These are phyloP conservation scores for Gossypium stocksii DNA, from an alignment of 345 rosid genomes.

Conservation along the genomic window DNA sequence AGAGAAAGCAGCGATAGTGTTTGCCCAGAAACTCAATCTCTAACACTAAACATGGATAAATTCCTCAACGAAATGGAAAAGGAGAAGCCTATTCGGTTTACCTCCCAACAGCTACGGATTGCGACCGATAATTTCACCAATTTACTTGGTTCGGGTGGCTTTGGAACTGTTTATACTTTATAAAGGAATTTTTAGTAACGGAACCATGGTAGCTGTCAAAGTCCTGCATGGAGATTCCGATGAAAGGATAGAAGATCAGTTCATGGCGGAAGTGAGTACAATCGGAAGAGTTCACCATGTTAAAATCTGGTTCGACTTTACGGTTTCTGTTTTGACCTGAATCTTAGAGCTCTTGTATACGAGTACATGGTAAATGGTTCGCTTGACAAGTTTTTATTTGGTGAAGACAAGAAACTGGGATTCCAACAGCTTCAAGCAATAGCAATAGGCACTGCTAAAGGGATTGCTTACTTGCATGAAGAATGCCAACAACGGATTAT, in stretches of 20 bases:
- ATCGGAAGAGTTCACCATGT: conserved; percentile 39
- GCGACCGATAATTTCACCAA: conserved; percentile 16
- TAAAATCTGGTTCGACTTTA: conserved; percentile 33
- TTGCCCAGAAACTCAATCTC: background rate
- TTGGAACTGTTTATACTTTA: conserved; percentile 17
- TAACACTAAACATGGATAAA: conserved; percentile 4
- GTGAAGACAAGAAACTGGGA: conserved; percentile 30
- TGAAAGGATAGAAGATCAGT: conserved; percentile 49
- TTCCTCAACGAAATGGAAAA: conserved; percentile 17
- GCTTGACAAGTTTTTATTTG: conserved; percentile 42
- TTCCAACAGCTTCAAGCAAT: conserved; percentile 48
- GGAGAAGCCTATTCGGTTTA: conserved; percentile 19
- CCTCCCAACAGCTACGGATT: conserved; percentile 15
- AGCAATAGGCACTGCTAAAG: conserved; percentile 50
- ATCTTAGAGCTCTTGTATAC: conserved; percentile 27
- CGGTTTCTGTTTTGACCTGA: conserved; percentile 33
- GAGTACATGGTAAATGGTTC: conserved; percentile 48
- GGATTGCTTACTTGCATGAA: conserved; percentile 60
- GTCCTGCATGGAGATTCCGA: conserved; percentile 38
- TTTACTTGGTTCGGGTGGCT: conserved; percentile 15
- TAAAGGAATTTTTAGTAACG: conserved; percentile 20
- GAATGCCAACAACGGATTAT: conserved; percentile 54
- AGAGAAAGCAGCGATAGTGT: background rate
- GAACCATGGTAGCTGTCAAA: conserved; percentile 49
- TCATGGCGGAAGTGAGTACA: conserved; percentile 40